A percentile compares a stretch with the other conserved stretches of the same genome.
Evolutionary conservation across 805 yeast genomes (phyloP).

Genomic region (Diddensiella caesifluorescens): DNA sequence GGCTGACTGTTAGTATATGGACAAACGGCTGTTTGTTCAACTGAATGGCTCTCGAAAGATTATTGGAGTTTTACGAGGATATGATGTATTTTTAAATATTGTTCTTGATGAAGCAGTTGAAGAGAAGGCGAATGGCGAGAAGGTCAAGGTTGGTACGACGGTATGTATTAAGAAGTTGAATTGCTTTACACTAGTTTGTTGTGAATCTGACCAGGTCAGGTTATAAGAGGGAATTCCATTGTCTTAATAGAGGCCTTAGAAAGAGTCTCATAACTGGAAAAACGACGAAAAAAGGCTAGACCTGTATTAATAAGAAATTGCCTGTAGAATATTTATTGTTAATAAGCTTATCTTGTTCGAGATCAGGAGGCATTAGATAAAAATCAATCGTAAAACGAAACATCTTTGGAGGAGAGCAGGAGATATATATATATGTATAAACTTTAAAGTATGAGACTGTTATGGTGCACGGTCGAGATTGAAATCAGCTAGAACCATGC

Average conservation of each 20-base stretch:
- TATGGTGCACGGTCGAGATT: not conserved
- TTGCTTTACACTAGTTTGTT: not conserved
- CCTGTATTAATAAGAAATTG: not conserved
- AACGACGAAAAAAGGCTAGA: no score
- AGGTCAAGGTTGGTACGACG: conserved; percentile 57
- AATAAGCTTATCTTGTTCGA: no score
- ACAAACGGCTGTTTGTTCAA: conserved; percentile 65
- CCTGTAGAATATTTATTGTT: not conserved
- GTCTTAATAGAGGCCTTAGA: conserved; percentile 56
- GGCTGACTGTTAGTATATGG: conserved; percentile 51
- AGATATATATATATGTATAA: no score
- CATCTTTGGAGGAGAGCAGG: no score
- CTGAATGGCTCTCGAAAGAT: conserved; percentile 75
- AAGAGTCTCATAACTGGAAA: conserved; percentile 13
- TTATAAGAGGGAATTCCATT: conserved; percentile 73
- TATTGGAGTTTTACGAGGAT: conserved; percentile 79
- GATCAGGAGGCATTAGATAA: no score
- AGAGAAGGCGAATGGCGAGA: conserved; percentile 45
- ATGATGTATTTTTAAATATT: conserved; percentile 69
- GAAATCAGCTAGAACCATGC: conserved; percentile 44
- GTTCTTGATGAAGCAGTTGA: conserved; percentile 71
- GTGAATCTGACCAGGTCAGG: conserved; percentile 26
- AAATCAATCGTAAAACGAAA: no score
- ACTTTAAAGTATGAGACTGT: not conserved
- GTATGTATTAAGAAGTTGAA: conserved; percentile 29